Base-by-base conservation (phyloP, 768 basidiomycete species). In the Termitomyces sp. region DNA sequence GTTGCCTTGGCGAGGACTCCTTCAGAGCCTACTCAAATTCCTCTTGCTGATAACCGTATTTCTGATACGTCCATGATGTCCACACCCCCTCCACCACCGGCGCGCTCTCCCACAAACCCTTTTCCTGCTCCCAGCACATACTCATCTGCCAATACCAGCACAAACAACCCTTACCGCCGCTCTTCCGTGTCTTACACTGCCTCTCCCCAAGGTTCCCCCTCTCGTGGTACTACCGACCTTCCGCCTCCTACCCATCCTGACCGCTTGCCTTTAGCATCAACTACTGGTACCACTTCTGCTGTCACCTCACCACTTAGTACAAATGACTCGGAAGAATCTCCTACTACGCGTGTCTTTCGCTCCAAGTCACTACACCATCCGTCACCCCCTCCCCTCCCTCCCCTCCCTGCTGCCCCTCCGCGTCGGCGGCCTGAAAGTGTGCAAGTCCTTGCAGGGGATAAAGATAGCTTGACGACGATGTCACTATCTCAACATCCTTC, bases 351-450 rank as follows among this genome's bases (percentile, higher is more conserved):
- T 13, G 71, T 81, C 7, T 74, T 75, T 49, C 76, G 86, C 11
- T 82, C 82, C 38, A 83, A 78, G 62, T 84, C 84, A 0, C 63
- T 86, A 68, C 79, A 83, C 64, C 76, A 81, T 57, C 70, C 73
- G 1, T 70, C 73, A 33, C 67, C 75, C 1, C 69, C 75, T 0
- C 59, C 65, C 5, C 63, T 69, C 0, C 69, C 69, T 1, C 62
- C 67, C 3, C 63, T 72, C 1, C 70, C 70, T 4, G 56, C 71
- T 10, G 83, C 81, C 0, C 80, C 81, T 1, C 68, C 74, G 5
- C 73, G 80, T 9, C 71, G 81, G 10, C 75, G 87, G 1, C 88
- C 86, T 0, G 86, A 88, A 63, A 89, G 86, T 62, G 76, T 83
- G 45, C 86, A 87, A 61, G 62, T 85, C 3, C 58, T 75, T 14